These are phyloP conservation scores for Bjerkandera adusta DNA, from an alignment of 1,284 basidiomycete species.

Conservation along the genomic window DNA sequence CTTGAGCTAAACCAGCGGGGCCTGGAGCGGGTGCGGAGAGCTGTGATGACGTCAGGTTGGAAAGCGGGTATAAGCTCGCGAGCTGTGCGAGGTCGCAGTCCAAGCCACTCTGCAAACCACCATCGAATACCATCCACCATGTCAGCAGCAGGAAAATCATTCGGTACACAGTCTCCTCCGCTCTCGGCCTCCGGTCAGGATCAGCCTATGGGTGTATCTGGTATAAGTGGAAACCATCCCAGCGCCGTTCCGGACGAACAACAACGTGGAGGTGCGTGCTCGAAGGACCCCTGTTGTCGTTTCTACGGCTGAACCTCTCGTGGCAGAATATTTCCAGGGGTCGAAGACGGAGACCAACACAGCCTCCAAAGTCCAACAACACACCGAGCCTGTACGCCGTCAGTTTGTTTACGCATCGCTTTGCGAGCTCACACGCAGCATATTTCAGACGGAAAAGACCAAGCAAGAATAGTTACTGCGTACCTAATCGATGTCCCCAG, in stretches of 20 bases:
- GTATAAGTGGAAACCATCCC: constrained; percentile 36
- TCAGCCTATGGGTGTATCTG: constrained; percentile 47
- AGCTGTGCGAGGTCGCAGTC: not conserved
- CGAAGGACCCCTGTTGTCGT: not conserved
- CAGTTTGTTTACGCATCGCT: not conserved
- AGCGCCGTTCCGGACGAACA: constrained; percentile 35
- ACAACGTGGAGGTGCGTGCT: constrained; percentile 34
- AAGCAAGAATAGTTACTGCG: constrained; percentile 17
- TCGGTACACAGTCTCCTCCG: constrained; percentile 50
- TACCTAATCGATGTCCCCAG: too few relatives aligned
- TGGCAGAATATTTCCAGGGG: constrained; percentile 21
- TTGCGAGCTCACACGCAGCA: too few relatives aligned
- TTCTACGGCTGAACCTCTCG: not conserved
- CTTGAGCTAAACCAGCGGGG: too few relatives aligned
- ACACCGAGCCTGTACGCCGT: not conserved
- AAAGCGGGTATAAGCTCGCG: constrained; percentile 1
- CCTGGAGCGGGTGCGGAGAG: too few relatives aligned
- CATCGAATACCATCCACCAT: constrained; percentile 14
- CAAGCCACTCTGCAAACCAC: not conserved
- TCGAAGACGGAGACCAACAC: constrained; percentile 6
- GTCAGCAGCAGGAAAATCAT: constrained; percentile 23
- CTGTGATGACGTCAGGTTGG: constrained; percentile 6
- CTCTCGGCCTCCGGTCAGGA: constrained; percentile 46
- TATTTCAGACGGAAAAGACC: constrained; percentile 15
- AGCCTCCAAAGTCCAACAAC: not conserved